Conservation (phyloP, 345 rosid species). For the Euphorbia pulcherrima region DNA sequence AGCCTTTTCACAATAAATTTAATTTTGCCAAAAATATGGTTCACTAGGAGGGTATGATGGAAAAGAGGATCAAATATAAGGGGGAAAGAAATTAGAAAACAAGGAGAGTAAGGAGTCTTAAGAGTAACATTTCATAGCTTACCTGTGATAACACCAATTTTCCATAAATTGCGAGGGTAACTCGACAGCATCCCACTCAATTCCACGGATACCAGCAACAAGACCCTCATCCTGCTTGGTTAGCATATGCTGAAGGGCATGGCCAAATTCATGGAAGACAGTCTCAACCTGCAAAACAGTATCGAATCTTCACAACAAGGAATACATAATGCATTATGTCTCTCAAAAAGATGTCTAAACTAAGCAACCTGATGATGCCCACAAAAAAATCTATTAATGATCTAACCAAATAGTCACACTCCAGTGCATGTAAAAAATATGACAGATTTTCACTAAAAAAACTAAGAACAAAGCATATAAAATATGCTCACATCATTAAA, state of each 20-base stretch:
- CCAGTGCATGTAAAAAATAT: background rate
- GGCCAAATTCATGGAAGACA: conserved; percentile 96
- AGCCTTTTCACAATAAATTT: no score
- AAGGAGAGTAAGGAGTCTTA: no score
- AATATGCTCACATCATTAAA: no score
- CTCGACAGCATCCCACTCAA: conserved; percentile 97
- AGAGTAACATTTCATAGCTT: background rate
- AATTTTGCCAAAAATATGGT: no score
- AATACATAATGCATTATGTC: background rate
- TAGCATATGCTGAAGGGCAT: conserved; percentile 94
- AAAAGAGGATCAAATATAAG: no score
- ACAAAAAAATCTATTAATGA: background rate
- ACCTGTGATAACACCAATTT: conserved; percentile 99
- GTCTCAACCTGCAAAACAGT: conserved; percentile 65
- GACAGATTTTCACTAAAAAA: no score
- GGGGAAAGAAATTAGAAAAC: no score
- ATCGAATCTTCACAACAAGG: conserved; percentile 6
- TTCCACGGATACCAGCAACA: conserved; percentile 78
- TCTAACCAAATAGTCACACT: background rate
- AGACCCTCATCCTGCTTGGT: conserved; percentile 87
- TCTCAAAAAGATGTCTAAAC: background rate
- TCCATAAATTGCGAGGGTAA: conserved; percentile 96
- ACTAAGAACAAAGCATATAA: no score
- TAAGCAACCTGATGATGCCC: background rate
- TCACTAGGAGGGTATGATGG: no score